phyloP scores from a whole-genome alignment of 352 stramenopile genomes.

The Phytophthora hybrid region DNA sequence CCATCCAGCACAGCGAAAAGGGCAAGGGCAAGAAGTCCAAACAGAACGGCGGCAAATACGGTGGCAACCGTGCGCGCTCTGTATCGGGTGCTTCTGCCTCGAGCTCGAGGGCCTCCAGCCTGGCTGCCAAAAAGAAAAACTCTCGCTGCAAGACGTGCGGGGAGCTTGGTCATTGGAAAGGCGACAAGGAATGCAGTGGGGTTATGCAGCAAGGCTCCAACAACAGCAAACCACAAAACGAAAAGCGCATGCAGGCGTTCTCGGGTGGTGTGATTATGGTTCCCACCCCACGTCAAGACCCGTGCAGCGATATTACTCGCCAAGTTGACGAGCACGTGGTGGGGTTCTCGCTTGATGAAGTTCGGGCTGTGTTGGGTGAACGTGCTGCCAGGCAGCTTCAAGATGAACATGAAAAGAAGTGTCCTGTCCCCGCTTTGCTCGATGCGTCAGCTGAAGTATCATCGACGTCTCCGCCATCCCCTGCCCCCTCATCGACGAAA shows the following conservation, averaged over 20 bases:
- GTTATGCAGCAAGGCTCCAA: background rate
- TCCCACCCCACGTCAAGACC: background rate
- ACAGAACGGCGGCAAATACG: conserved; percentile 7
- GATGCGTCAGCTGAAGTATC: background rate
- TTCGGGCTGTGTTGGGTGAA: background rate
- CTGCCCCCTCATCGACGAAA: too few species aligned
- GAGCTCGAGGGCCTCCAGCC: background rate
- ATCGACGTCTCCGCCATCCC: background rate
- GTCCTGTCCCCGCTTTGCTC: background rate
- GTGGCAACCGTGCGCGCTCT: conserved; percentile 3
- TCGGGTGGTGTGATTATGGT: background rate
- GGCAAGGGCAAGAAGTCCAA: background rate
- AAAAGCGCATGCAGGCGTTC: conserved; percentile 6
- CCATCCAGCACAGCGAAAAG: background rate
- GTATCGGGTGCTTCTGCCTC: background rate
- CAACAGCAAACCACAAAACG: background rate
- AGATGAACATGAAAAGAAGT: background rate
- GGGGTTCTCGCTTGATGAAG: background rate
- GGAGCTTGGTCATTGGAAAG: background rate
- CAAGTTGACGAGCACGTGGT: background rate
- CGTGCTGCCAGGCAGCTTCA: background rate
- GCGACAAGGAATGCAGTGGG: background rate
- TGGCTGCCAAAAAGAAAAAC: conserved; percentile 12
- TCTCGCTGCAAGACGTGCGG: conserved; percentile 1
- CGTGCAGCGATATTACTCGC: background rate